phyloP scores from a whole-genome alignment of 148 eudicot species.

The Rhododendron mucronatum region DNA sequence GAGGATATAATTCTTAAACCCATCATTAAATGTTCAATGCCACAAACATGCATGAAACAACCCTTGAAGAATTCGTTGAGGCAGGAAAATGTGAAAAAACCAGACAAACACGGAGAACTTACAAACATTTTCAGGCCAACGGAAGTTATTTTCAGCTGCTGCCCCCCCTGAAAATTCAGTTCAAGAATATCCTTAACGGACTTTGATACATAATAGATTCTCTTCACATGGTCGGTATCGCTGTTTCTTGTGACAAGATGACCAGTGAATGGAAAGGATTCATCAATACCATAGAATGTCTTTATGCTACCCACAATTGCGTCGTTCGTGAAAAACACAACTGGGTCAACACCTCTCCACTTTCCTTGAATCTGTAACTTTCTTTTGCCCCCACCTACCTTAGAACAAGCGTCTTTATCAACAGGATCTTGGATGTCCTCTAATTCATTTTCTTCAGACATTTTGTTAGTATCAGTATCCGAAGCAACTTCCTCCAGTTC shows the following conservation, averaged over 20 bases:
- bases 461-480: slow-evolving; percentile 32
- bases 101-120: slow-evolving; percentile 29
- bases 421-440: slow-evolving; percentile 33
- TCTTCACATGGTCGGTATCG: slow-evolving; percentile 80
- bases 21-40: background rate
- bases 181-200: slow-evolving; percentile 77
- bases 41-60: background rate
- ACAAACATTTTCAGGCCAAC: slow-evolving; percentile 99
- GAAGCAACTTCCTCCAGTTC: slow-evolving; percentile 32
- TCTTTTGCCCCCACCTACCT: slow-evolving; percentile 52
- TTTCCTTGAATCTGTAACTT: slow-evolving; percentile 82
- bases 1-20: background rate
- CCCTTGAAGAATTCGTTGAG: background rate
- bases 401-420: slow-evolving; percentile 25
- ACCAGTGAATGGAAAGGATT: slow-evolving; percentile 65
- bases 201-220: slow-evolving; percentile 83
- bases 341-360: slow-evolving; percentile 97
- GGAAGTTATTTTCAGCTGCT: slow-evolving; percentile 92
- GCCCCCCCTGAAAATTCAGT: slow-evolving; percentile 68
- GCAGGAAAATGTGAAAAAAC: background rate
- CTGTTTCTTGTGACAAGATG: slow-evolving; percentile 82
- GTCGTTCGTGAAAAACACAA: slow-evolving; percentile 64
- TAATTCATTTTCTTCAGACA: slow-evolving; percentile 30
- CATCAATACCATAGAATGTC: slow-evolving; percentile 76
- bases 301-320: slow-evolving; percentile 52